These are phyloP conservation scores for Rhizopogon vulgaris DNA, from an alignment of 768 basidiomycete species.

Conservation along the genomic window DNA sequence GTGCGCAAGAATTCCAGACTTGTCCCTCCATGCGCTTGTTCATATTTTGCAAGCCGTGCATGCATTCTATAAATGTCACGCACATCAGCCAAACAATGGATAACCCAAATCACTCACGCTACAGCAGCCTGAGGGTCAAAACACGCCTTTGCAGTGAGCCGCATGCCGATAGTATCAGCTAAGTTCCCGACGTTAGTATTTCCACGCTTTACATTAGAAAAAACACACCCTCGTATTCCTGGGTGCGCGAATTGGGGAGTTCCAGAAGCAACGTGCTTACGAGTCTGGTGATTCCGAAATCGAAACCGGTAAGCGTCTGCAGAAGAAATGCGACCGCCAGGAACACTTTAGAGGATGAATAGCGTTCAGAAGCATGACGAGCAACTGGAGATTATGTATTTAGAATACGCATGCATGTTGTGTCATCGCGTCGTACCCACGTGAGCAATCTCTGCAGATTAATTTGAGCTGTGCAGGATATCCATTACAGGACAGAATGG, in stretches of 20 bases:
- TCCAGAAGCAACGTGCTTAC: slow-evolving; percentile 50
- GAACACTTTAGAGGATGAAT: slow-evolving; percentile 37
- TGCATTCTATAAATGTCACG: slow-evolving; percentile 52
- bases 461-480: slow-evolving; percentile 1
- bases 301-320: slow-evolving; percentile 45
- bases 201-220: not conserved
- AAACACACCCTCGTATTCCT: slow-evolving; percentile 70
- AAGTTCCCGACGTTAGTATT: not conserved
- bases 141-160: slow-evolving; percentile 77
- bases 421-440: slow-evolving; percentile 37
- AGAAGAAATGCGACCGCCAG: slow-evolving; percentile 37
- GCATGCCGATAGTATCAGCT: slow-evolving; percentile 87
- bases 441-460: slow-evolving; percentile 68
- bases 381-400: slow-evolving; percentile 39
- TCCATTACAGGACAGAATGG: not conserved
- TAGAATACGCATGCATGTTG: not conserved
- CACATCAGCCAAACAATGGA: not conserved
- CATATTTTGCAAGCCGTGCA: slow-evolving; percentile 52
- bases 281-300: slow-evolving; percentile 43
- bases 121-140: slow-evolving; percentile 77
- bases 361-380: slow-evolving; percentile 46
- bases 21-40: slow-evolving; percentile 30
- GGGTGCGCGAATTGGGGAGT: slow-evolving; percentile 76
- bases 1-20: slow-evolving; percentile 65
- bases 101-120: slow-evolving; percentile 38